Percentiles rank a stretch among this genome's conserved stretches.
phyloP scores from a whole-genome alignment of 108 stramenopile genomes.

The Cyclotella sp. region DNA sequence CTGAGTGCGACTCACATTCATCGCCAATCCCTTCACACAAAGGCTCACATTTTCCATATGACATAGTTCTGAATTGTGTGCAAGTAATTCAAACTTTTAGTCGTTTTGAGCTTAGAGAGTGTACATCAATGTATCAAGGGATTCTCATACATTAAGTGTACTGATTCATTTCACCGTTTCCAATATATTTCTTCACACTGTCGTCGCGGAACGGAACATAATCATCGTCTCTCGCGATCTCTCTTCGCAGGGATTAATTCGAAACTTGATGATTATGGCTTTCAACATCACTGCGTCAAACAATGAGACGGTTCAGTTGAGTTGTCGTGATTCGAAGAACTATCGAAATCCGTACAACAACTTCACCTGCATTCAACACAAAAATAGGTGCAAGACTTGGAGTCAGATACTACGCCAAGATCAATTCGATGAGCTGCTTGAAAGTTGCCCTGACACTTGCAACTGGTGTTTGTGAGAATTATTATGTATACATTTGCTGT shows the following conservation, averaged over 20 bases:
- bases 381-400: constrained; percentile 6
- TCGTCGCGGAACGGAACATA: no score
- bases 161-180: no score
- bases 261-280: neutral
- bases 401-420: neutral
- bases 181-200: no score
- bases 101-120: no score
- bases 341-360: constrained; percentile 30
- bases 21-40: neutral
- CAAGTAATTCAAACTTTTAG: no score
- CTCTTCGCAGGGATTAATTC: no score
- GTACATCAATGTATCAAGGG: no score
- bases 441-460: constrained; percentile 18
- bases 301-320: neutral
- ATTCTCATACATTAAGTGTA: no score
- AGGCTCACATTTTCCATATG: neutral
- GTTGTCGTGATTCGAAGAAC: constrained; percentile 12
- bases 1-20: neutral
- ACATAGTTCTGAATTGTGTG: no score
- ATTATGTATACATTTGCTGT: no score
- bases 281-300: neutral
- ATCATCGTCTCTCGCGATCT: no score
- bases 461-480: neutral
- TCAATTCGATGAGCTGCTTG: constrained; percentile 20
- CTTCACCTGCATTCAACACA: constrained; percentile 22